Evolutionary conservation across 2,329 filamentous ascomycete genomes (phyloP), one percentile per base, ranked within the genome.

Genomic region (Aspergillus persii): DNA sequence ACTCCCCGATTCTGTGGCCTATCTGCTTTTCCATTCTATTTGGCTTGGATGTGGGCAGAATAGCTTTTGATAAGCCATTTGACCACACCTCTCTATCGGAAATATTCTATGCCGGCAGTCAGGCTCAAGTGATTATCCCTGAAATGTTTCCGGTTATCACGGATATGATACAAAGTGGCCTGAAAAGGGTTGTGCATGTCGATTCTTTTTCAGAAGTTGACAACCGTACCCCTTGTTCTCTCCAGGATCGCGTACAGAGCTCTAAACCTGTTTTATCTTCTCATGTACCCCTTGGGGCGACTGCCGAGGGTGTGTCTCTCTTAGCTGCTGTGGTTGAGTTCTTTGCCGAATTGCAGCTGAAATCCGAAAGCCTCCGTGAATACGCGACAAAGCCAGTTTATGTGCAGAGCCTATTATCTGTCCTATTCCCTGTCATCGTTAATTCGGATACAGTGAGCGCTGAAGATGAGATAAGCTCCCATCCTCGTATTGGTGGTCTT

Each of bases 1-100:
- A 91, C 68, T 84, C 92, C 15, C 86, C 92, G 2, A 86, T 87
- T 0, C 76, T 98, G 29, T 98, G 95, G 95, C 87, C 89, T 0
- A 88, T 95, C 48, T 92, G 90, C 70, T 91, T 99, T 74, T 88
- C 91, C 55, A 89, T 98, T 26, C 76, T 99, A 2, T 96, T 99
- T 69, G 92, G 91, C 0, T 83, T 87, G 47, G 92, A 97, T 69
- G 85, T 96, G 50, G 87, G 87, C 2, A 85, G 85, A 52, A 84
- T 93, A 66, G 85, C 93, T 68, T 85, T 92, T 66, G 86, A 90
- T 54, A 83, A 85, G 64, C 82, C 87, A 29, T 89, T 96, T 66
- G 89, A 94, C 65, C 83, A 90, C 18, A 88, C 86, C 64, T 89
- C 84, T 60, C 81, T 99, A 1, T 76, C 92, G 4, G 86, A 92